Evolutionary conservation across 495 filamentous ascomycete genomes (phyloP), one percentile per base, ranked within the genome.

Genomic region (Aspergillus mulundensis): DNA sequence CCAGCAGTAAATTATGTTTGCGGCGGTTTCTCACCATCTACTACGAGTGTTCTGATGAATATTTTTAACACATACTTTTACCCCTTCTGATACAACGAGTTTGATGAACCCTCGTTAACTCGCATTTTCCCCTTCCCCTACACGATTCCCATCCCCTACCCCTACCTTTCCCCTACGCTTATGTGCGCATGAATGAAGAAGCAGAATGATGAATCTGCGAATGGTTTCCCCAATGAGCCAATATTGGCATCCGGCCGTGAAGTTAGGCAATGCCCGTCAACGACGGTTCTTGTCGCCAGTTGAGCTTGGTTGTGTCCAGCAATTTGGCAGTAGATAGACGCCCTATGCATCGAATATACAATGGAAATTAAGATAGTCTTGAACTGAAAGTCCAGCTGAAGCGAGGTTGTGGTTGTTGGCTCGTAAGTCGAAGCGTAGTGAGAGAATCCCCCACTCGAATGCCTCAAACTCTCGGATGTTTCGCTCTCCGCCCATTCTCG

Each of bases 241-340:
- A 58, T 58, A 20, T 51, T 49, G 19, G 45, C 25, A 56, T 30
- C 21, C 43, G 32, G 23, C 53, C 61, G 62, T 48, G 54, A 24
- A 28, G 52, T 43, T 63, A 49, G 60, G 61, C 57, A 66, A 66
- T 65, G 63, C 52, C n/a, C 53, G 62, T 32, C 45, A 40, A 54
- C 15, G 34, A 23, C 28, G 38, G 16, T 44, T 18, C 20, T 36
- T 38, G 48, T 50, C 25, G n/a, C 46, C 24, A 40, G 47, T 36
- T 50, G 54, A 43, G 47, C 25, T 50, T 66, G 62, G 61, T 54
- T 59, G 60, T 66, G 62, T 46, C 54, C 54, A 24, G 44, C 50
- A 52, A 65, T 54, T 66, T 61, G 65, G 65, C 62, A 68, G 71
- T 76, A 76, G 73, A 76, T 76, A 73, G 70, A 74, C 62, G 61